Conservation (phyloP, 2,329 filamentous ascomycete genomes). For the Hirsutella minnesotensis region DNA sequence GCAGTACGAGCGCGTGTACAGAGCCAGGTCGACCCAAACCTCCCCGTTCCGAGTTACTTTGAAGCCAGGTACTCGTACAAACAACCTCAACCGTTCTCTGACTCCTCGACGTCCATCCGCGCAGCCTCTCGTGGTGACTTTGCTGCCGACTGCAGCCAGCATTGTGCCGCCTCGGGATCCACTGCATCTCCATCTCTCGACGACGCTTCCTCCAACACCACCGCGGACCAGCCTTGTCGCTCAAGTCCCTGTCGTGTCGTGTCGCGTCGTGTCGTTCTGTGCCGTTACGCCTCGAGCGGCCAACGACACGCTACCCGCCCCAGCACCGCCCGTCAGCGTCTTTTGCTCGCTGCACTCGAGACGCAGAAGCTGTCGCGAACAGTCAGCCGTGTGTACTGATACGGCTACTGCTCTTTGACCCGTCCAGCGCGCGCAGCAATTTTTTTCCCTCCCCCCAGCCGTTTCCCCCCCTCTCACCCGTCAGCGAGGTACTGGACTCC, state of each 20-base stretch:
- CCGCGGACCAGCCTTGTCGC: not conserved
- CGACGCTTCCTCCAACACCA: slow-evolving; percentile 4
- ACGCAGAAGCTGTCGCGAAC: not conserved
- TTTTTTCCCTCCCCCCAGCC: not conserved
- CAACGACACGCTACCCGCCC: slow-evolving; percentile 1
- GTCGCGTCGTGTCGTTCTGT: slow-evolving; percentile 4
- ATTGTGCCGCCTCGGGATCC: slow-evolving; percentile 6
- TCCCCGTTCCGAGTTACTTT: slow-evolving; percentile 24
- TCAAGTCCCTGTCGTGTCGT: slow-evolving; percentile 2
- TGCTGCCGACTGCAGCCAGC: slow-evolving; percentile 5
- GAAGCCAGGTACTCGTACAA: slow-evolving; percentile 23
- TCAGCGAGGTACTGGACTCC: not conserved
- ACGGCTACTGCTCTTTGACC: not conserved
- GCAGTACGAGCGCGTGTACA: slow-evolving; percentile 1
- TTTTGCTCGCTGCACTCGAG: not conserved
- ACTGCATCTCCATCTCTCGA: slow-evolving; percentile 3
- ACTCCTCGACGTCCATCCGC: slow-evolving; percentile 6
- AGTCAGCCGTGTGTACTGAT: not conserved
- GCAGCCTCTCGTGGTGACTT: slow-evolving; percentile 12
- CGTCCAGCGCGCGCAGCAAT: not conserved
- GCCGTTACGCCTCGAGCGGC: slow-evolving; percentile 1
- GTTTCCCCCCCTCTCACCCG: not conserved
- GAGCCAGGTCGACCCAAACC: slow-evolving; percentile 1
- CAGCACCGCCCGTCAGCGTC: slow-evolving; percentile 2
- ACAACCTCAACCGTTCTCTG: not conserved